phyloP scores from a whole-genome alignment of 108 stramenopile genomes.

The Aurantiochytrium sp. region DNA sequence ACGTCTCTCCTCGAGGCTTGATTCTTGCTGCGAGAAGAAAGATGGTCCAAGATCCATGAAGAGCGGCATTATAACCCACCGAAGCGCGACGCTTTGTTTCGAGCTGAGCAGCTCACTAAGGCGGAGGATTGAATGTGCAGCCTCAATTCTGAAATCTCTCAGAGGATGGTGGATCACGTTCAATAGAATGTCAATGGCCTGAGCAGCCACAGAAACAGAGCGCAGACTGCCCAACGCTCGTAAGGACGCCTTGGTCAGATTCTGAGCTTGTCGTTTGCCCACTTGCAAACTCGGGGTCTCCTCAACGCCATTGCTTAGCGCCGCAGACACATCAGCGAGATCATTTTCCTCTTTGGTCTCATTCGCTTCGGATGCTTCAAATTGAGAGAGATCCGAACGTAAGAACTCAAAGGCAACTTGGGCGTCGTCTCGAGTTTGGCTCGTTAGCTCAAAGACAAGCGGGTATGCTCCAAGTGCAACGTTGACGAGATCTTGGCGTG shows the following conservation, averaged over 20 bases:
- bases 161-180: background rate
- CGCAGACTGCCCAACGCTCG: background rate
- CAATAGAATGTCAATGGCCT: background rate
- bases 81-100: background rate
- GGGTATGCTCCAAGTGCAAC: background rate
- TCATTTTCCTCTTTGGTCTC: background rate
- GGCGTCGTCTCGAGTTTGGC: background rate
- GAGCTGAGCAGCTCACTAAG: background rate
- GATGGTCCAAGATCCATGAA: background rate
- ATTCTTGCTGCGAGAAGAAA: background rate
- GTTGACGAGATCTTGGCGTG: background rate
- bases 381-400: background rate
- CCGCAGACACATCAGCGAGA: background rate
- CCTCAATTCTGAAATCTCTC: background rate
- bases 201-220: background rate
- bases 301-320: background rate
- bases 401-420: background rate
- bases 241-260: background rate
- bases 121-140: background rate
- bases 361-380: background rate
- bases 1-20: background rate
- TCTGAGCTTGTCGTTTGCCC: background rate
- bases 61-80: background rate
- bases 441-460: background rate
- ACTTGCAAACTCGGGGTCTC: background rate